phyloP scores from a whole-genome alignment of 176 grass and related monocot genomes.

The Leersia perrieri region DNA sequence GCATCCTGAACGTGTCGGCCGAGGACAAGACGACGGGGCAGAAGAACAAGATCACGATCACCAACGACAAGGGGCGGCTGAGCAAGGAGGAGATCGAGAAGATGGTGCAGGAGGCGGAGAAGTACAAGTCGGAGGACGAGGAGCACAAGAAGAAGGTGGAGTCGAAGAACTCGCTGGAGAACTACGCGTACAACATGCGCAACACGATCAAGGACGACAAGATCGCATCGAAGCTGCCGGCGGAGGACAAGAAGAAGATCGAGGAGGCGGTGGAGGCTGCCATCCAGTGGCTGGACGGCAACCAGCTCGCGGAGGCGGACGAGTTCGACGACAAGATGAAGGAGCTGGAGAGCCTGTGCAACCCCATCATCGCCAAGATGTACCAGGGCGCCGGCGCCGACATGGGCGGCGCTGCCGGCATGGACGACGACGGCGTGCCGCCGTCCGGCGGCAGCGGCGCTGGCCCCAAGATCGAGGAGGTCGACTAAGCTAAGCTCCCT shows the following conservation, averaged over 20 bases:
- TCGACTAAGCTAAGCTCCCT: neutral
- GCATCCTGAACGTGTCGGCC: slow-evolving; percentile 55
- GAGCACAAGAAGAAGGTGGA: slow-evolving; percentile 70
- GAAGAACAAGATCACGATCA: slow-evolving; percentile 77
- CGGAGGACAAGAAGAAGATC: slow-evolving; percentile 50
- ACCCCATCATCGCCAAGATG: slow-evolving; percentile 77
- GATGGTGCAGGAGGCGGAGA: slow-evolving; percentile 65
- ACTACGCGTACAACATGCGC: slow-evolving; percentile 82
- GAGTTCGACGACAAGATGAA: slow-evolving; percentile 70
- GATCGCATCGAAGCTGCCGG: slow-evolving; percentile 42
- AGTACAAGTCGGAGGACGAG: slow-evolving; percentile 66
- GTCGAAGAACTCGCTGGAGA: slow-evolving; percentile 59
- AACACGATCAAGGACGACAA: slow-evolving; percentile 70
- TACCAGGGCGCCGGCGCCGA: slow-evolving; percentile 52
- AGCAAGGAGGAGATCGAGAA: slow-evolving; percentile 70
- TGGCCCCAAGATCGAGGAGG: slow-evolving; percentile 65
- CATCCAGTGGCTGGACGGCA: slow-evolving; percentile 54
- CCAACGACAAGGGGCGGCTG: slow-evolving; percentile 58
- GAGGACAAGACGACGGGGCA: slow-evolving; percentile 61
- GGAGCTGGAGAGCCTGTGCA: slow-evolving; percentile 62
- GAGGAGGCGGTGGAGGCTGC: slow-evolving; percentile 56
- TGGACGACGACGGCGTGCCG: slow-evolving; percentile 55
- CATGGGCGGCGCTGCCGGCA: slow-evolving; percentile 25
- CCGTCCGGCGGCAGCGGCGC: slow-evolving; percentile 22
- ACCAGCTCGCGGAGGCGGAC: slow-evolving; percentile 57